Percentiles rank a stretch among this genome's conserved stretches.
Conservation (phyloP, 805 yeast genomes). For the Ogataea thermomethanolica region DNA sequence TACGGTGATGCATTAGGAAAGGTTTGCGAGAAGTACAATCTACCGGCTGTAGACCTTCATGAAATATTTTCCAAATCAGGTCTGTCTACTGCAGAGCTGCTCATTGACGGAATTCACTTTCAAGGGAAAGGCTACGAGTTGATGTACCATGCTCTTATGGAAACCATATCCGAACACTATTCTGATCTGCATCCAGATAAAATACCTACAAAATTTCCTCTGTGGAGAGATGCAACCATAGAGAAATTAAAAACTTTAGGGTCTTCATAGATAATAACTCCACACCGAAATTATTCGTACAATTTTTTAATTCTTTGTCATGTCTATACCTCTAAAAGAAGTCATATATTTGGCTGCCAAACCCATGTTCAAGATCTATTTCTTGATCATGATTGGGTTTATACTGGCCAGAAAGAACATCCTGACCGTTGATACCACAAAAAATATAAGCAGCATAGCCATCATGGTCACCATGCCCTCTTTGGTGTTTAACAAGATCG, state of each 20-base stretch:
- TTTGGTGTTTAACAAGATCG: conserved; percentile 70
- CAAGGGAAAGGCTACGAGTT: conserved; percentile 36
- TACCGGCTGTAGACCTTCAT: conserved; percentile 61
- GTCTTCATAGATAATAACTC: background rate
- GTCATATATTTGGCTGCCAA: conserved; percentile 76
- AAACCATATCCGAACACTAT: conserved; percentile 30
- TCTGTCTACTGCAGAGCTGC: conserved; percentile 33
- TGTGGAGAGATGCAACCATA: conserved; percentile 19
- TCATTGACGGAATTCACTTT: conserved; percentile 44
- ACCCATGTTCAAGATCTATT: conserved; percentile 81
- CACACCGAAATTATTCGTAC: background rate
- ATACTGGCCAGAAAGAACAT: conserved; percentile 59
- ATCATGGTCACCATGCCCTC: conserved; percentile 72
- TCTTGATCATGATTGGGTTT: conserved; percentile 67
- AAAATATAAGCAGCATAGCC: conserved; percentile 66
- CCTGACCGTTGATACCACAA: conserved; percentile 60
- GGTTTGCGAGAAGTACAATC: conserved; percentile 42
- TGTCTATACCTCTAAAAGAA: conserved; percentile 43
- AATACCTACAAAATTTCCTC: conserved; percentile 21
- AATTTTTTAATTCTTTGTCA: background rate
- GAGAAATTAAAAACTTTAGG: conserved; percentile 9
- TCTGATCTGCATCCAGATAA: conserved; percentile 30
- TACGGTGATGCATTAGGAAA: conserved; percentile 51
- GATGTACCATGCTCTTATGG: conserved; percentile 32
- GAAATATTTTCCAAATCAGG: conserved; percentile 23